Percentiles rank a stretch among this genome's conserved stretches.
These are phyloP conservation scores for Aspergillus persii DNA, from an alignment of 2,329 filamentous ascomycete species.

Conservation along the genomic window DNA sequence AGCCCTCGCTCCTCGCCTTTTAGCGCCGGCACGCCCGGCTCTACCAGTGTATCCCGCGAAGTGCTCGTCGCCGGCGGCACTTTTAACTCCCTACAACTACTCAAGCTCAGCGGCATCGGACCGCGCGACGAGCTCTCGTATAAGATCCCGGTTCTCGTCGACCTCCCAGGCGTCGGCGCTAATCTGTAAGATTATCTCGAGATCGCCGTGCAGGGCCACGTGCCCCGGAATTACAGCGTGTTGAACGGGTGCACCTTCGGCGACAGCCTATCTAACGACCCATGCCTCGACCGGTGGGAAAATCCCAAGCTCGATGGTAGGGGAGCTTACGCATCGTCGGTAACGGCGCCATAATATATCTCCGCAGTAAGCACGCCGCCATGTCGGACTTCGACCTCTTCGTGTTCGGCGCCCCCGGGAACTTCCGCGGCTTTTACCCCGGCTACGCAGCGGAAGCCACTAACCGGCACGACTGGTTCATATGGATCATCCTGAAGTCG, in stretches of 20 bases:
- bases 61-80: constrained; percentile 53
- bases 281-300: constrained; percentile 47
- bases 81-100: constrained; percentile 64
- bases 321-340: constrained; percentile 52
- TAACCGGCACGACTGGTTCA: constrained; percentile 42
- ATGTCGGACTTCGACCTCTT: constrained; percentile 52
- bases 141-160: constrained; percentile 53
- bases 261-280: constrained; percentile 28
- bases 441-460: constrained; percentile 44
- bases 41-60: constrained; percentile 44
- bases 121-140: constrained; percentile 54
- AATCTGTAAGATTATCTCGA: constrained; percentile 61
- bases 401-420: constrained; percentile 54
- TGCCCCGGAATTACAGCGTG: constrained; percentile 43
- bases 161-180: constrained; percentile 62
- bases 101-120: constrained; percentile 65
- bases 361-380: constrained; percentile 34
- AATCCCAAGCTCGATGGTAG: constrained; percentile 34
- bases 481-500: constrained; percentile 56
- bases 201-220: constrained; percentile 20
- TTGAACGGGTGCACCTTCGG: constrained; percentile 35
- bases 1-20: constrained; percentile 35
- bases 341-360: constrained; percentile 50
- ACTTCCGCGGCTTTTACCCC: constrained; percentile 55
- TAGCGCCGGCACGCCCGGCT: constrained; percentile 35